Conservation (phyloP, 139 green algal genomes). For the Picochlorum sp. region DNA sequence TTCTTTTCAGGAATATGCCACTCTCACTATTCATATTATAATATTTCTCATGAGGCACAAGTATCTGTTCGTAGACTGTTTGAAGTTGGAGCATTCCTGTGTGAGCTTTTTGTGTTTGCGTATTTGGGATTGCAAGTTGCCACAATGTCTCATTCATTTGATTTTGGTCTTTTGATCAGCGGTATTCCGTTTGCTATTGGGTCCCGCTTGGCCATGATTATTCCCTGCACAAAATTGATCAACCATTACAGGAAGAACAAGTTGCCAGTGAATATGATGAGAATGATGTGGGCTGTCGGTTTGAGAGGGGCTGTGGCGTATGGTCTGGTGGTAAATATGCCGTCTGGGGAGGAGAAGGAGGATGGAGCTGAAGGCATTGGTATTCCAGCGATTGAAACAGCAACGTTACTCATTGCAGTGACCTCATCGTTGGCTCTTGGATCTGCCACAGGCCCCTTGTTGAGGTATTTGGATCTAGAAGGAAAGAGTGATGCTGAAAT, state of each 20-base stretch:
- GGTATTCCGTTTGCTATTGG: slow-evolving; percentile 47
- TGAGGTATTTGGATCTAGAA: slow-evolving; percentile 32
- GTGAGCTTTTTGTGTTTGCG: slow-evolving; percentile 64
- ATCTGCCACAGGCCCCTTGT: slow-evolving; percentile 27
- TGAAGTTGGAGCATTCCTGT: slow-evolving; percentile 49
- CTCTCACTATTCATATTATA: slow-evolving; percentile 59
- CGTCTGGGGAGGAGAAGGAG: slow-evolving; percentile 28
- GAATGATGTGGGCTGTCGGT: slow-evolving; percentile 53
- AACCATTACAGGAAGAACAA: slow-evolving; percentile 33
- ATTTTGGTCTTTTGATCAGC: slow-evolving; percentile 24
- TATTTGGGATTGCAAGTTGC: slow-evolving; percentile 61
- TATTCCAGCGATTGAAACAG: slow-evolving; percentile 60
- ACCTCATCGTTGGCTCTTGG: slow-evolving; percentile 49
- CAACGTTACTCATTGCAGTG: slow-evolving; percentile 58
- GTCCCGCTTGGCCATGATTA: slow-evolving; percentile 48
- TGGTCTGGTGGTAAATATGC: slow-evolving; percentile 54
- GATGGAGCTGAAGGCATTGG: slow-evolving; percentile 19
- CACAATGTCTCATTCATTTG: slow-evolving; percentile 2
- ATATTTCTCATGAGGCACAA: slow-evolving; percentile 25
- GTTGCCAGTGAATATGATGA: slow-evolving; percentile 39
- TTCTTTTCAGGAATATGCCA: slow-evolving; percentile 69
- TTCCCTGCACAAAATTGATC: slow-evolving; percentile 45
- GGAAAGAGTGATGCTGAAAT: slow-evolving; percentile 30
- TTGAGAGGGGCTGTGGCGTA: slow-evolving; percentile 67
- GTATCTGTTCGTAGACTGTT: slow-evolving; percentile 39